A percentile compares a stretch with the other conserved stretches of the same genome.
Evolutionary conservation across 768 basidiomycete genomes (phyloP).

Genomic region (Phanerodontia chrysosporium): DNA sequence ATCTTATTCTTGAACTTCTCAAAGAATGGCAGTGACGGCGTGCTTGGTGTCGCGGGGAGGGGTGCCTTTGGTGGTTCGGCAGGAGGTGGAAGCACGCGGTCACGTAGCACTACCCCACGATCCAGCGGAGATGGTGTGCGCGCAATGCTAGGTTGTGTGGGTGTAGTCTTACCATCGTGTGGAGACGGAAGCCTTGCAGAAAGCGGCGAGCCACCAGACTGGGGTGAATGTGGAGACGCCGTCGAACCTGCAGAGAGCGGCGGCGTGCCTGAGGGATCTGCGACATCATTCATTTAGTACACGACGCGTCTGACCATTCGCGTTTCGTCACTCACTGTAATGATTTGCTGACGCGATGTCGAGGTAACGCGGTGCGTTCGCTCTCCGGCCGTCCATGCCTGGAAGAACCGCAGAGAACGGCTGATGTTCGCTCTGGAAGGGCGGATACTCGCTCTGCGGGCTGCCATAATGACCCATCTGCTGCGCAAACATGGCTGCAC

Average conservation of each 20-base stretch:
- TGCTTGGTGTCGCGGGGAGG: constrained; percentile 19
- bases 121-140: constrained; percentile 16
- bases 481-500: constrained; percentile 48
- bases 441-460: constrained; percentile 4
- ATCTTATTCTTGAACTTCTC: constrained; percentile 45
- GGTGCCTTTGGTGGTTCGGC: constrained; percentile 21
- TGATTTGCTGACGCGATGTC: constrained; percentile 23
- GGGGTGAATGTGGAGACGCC: constrained; percentile 23
- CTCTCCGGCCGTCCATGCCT: constrained; percentile 28
- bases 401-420: constrained; percentile 8
- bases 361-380: constrained; percentile 29
- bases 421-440: constrained; percentile 1
- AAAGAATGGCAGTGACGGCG: constrained; percentile 45
- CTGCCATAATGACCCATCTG: constrained; percentile 6
- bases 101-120: constrained; percentile 11
- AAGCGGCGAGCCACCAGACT: constrained; percentile 23
- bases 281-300: not conserved
- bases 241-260: constrained; percentile 25
- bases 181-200: constrained; percentile 17
- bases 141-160: constrained; percentile 15
- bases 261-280: constrained; percentile 18
- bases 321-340: constrained; percentile 18
- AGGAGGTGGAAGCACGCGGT: constrained; percentile 19
- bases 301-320: not conserved
- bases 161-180: constrained; percentile 14